Evolutionary conservation across 1,284 basidiomycete genomes (phyloP).

Genomic region (Boletus subluridellus): DNA sequence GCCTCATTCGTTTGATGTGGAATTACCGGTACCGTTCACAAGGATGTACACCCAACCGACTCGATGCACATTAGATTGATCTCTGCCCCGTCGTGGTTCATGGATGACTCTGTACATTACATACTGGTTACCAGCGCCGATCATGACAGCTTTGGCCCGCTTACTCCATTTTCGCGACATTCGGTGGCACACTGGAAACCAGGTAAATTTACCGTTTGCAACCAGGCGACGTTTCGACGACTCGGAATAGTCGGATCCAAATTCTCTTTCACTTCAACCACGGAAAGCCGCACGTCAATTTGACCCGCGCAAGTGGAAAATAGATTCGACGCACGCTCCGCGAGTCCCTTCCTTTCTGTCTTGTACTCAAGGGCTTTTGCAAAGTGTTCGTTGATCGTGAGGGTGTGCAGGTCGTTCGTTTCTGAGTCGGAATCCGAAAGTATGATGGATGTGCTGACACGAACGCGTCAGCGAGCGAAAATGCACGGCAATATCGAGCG

Average conservation of each 20-base stretch:
- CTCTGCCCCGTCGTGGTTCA: neutral
- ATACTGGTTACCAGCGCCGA: neutral
- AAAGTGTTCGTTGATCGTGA: too few species aligned
- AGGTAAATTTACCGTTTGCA: neutral
- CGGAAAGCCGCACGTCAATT: neutral
- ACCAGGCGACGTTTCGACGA: conserved; percentile 16
- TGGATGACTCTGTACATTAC: neutral
- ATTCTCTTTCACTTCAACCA: conserved; percentile 71
- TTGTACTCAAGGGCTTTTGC: conserved; percentile 42
- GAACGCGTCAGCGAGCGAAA: too few species aligned
- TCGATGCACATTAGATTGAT: neutral
- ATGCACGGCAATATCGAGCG: too few species aligned
- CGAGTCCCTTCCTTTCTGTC: conserved; percentile 81
- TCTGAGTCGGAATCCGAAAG: too few species aligned
- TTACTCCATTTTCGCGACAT: neutral
- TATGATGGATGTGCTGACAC: too few species aligned
- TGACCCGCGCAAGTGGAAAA: neutral
- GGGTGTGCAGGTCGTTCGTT: too few species aligned
- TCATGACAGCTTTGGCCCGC: neutral
- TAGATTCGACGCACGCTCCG: conserved; percentile 54
- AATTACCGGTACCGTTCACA: neutral
- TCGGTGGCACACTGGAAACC: neutral
- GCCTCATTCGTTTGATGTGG: neutral
- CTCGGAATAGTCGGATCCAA: conserved; percentile 65
- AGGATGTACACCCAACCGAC: neutral